Conservation (phyloP, 352 stramenopile genomes). For the Phytophthora europaea region DNA sequence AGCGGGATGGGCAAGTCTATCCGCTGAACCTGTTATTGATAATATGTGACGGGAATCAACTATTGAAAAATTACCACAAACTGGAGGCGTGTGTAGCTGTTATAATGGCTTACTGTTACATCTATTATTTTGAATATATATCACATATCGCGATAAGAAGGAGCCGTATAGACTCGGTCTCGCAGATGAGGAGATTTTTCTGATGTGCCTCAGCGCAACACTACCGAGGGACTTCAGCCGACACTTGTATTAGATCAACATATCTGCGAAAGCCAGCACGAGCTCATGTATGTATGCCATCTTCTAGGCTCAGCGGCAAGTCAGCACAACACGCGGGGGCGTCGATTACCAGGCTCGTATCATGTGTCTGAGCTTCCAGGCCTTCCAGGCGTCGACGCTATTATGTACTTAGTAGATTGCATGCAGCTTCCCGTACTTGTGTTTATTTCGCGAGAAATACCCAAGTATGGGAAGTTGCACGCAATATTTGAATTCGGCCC, state of each 20-base stretch:
- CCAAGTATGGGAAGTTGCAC: no score
- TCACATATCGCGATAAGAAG: background rate
- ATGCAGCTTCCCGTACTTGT: no score
- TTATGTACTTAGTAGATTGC: background rate
- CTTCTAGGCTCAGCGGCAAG: background rate
- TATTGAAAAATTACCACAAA: background rate
- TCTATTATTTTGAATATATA: background rate
- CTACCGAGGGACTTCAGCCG: background rate
- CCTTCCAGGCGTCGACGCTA: background rate
- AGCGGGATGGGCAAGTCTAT: constrained; percentile 6
- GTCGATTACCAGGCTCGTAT: constrained; percentile 2
- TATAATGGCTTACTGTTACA: no score
- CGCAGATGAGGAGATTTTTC: constrained; percentile 4
- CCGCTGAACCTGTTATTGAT: background rate
- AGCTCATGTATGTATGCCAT: background rate
- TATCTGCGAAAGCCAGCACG: background rate
- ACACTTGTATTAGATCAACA: constrained; percentile 2
- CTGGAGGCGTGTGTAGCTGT: background rate
- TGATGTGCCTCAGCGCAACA: constrained; percentile 2
- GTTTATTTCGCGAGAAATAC: no score
- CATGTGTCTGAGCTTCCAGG: background rate
- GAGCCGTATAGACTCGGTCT: background rate
- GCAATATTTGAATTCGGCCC: background rate
- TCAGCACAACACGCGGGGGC: background rate
- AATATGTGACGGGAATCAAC: background rate